Conservation (phyloP, 176 grass and related monocot species). For the Luzula sylvatica region DNA sequence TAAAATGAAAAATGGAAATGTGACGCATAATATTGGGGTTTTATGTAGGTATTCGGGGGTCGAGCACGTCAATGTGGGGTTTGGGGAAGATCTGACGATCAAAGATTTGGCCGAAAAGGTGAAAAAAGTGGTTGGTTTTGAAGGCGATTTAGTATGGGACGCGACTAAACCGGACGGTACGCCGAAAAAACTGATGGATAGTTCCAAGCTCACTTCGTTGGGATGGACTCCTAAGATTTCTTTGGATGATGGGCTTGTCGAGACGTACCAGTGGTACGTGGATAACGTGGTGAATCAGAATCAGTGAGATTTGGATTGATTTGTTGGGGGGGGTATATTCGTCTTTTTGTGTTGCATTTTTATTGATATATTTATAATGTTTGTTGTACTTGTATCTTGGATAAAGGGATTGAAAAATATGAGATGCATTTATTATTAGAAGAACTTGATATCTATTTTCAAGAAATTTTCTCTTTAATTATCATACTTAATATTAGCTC, state of each 20-base stretch:
- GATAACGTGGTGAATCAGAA: conserved; percentile 15
- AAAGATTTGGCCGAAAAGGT: conserved; percentile 51
- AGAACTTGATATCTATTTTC: too few relatives aligned
- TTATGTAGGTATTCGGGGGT: conserved; percentile 21
- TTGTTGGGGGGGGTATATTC: background rate
- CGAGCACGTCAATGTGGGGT: conserved; percentile 36
- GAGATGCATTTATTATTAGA: too few relatives aligned
- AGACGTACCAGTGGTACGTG: conserved; percentile 43
- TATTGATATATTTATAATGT: background rate
- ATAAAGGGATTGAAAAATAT: too few relatives aligned
- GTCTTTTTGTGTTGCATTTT: background rate
- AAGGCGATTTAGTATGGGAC: conserved; percentile 47
- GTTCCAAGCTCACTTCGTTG: conserved; percentile 36
- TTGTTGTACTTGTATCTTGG: background rate
- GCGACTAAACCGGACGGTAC: conserved; percentile 35
- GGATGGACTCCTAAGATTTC: conserved; percentile 59
- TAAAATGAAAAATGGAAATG: too few relatives aligned
- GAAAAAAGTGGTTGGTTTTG: conserved; percentile 45
- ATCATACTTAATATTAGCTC: too few relatives aligned
- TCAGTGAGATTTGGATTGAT: background rate
- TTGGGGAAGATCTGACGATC: conserved; percentile 31
- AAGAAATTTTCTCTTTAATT: too few relatives aligned
- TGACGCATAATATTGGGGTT: conserved; percentile 7
- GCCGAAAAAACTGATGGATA: conserved; percentile 48
- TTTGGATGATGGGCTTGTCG: conserved; percentile 33